These are phyloP conservation scores for Elaeagnus macrophylla DNA, from an alignment of 306 rosid species.

Conservation along the genomic window DNA sequence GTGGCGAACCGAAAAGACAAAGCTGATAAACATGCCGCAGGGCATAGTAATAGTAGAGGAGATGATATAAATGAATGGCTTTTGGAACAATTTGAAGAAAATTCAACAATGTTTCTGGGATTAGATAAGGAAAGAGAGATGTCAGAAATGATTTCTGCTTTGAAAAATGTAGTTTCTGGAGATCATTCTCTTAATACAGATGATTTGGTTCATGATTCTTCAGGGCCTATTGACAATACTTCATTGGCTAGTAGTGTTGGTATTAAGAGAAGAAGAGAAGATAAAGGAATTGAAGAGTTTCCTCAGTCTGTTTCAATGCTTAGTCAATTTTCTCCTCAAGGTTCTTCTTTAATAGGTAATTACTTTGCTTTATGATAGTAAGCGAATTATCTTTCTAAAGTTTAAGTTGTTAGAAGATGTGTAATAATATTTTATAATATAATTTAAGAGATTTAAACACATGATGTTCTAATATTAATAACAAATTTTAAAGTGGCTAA, in stretches of 20 bases:
- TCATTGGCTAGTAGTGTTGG: constrained; percentile 1
- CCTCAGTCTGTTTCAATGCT: constrained; percentile 5
- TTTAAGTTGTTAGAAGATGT: no score
- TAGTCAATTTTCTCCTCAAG: constrained; percentile 6
- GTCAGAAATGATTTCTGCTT: constrained; percentile 34
- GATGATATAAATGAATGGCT: not conserved
- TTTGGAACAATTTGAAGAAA: not conserved
- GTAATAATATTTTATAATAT: no score
- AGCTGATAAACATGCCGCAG: no score
- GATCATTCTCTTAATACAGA: not conserved
- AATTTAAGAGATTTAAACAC: no score
- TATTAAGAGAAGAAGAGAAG: constrained; percentile 21
- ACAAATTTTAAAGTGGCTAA: no score
- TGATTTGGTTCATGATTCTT: not conserved
- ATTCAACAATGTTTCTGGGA: constrained; percentile 2
- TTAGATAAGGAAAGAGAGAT: constrained; percentile 35
- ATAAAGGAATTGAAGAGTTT: not conserved
- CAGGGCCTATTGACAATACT: not conserved
- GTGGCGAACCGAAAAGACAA: no score
- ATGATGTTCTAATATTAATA: no score
- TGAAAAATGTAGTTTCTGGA: constrained; percentile 34
- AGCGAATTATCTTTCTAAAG: no score
- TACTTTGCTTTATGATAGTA: no score
- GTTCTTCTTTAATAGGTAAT: constrained; percentile 6
- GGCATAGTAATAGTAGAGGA: not conserved